Conservation (phyloP, 257 asterid genomes). For the Scutellaria galericulata region DNA sequence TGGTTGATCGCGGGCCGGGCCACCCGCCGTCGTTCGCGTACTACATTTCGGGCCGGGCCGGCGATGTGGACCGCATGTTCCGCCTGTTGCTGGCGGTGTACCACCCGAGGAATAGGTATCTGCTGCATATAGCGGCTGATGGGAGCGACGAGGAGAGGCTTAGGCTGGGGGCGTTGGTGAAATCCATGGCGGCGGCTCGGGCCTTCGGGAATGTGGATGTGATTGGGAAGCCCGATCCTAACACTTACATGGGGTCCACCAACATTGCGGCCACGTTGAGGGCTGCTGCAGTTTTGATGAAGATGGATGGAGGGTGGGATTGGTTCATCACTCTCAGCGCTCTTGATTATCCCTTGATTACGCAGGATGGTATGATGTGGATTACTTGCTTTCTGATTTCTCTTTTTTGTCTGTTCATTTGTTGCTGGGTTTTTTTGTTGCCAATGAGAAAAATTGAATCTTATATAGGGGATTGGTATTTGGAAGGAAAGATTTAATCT, state of each 20-base stretch:
- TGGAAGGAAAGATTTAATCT: conserved; percentile 16
- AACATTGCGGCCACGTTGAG: conserved; percentile 81
- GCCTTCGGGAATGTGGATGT: conserved; percentile 96
- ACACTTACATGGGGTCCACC: conserved; percentile 89
- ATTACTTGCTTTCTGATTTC: conserved; percentile 18
- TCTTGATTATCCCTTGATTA: conserved; percentile 84
- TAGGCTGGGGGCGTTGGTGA: conserved; percentile 66
- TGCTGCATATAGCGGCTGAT: conserved; percentile 80
- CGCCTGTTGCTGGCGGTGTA: conserved; percentile 87
- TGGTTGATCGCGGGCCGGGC: conserved; percentile 72
- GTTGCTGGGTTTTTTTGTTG: conserved; percentile 29
- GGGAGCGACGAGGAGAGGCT: conserved; percentile 78
- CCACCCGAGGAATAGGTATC: conserved; percentile 95
- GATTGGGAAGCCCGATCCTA: conserved; percentile 95
- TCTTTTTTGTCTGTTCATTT: conserved; percentile 15
- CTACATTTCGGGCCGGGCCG: conserved; percentile 81
- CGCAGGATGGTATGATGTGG: conserved; percentile 83
- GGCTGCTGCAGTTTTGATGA: conserved; percentile 83
- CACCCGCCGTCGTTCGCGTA: conserved; percentile 89
- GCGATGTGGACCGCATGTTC: conserved; percentile 76
- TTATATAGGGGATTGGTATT: conserved; percentile 4
- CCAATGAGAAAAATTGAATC: background rate
- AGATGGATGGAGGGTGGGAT: conserved; percentile 86
- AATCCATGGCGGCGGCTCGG: conserved; percentile 74
- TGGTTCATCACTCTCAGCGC: conserved; percentile 96